phyloP scores from a whole-genome alignment of 2,329 filamentous ascomycete species.

The Sodiomyces alkalinus region DNA sequence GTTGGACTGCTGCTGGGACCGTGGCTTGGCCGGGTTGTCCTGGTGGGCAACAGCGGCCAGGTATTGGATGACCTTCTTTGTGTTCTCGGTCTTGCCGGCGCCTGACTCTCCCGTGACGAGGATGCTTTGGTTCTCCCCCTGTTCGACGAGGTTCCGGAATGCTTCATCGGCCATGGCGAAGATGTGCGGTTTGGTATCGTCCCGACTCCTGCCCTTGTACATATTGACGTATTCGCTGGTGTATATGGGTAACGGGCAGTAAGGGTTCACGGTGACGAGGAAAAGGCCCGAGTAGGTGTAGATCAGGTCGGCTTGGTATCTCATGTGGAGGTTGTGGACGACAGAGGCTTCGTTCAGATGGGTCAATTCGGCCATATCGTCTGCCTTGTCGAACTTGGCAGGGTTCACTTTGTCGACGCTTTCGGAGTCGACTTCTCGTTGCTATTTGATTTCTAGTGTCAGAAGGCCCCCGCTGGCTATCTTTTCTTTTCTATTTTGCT shows the following conservation, averaged over 20 bases:
- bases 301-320: constrained; percentile 91
- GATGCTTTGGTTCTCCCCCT: constrained; percentile 93
- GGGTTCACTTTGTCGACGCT: constrained; percentile 98
- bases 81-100: constrained; percentile 97
- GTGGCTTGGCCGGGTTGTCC: constrained; percentile 51
- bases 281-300: constrained; percentile 98
- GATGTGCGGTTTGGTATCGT: constrained; percentile 94
- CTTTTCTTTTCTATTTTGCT: no score
- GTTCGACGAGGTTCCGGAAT: constrained; percentile 88
- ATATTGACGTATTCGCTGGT: constrained; percentile 94
- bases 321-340: constrained; percentile 87
- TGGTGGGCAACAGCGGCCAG: constrained; percentile 84
- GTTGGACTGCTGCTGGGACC: constrained; percentile 58
- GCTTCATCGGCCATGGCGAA: constrained; percentile 96
- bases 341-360: constrained; percentile 97
- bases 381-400: constrained; percentile 97
- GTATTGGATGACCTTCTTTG: constrained; percentile 98
- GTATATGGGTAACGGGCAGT: constrained; percentile 89
- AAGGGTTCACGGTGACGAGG: constrained; percentile 92
- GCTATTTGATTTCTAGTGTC: no score
- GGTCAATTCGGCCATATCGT: constrained; percentile 97
- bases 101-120: constrained; percentile 96
- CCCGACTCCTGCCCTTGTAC: constrained; percentile 82
- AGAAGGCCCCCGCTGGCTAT: no score
- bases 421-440: constrained; percentile 74